These are phyloP conservation scores for Cryptococcus hybrid DNA, from an alignment of 1,284 basidiomycete species.

Conservation along the genomic window DNA sequence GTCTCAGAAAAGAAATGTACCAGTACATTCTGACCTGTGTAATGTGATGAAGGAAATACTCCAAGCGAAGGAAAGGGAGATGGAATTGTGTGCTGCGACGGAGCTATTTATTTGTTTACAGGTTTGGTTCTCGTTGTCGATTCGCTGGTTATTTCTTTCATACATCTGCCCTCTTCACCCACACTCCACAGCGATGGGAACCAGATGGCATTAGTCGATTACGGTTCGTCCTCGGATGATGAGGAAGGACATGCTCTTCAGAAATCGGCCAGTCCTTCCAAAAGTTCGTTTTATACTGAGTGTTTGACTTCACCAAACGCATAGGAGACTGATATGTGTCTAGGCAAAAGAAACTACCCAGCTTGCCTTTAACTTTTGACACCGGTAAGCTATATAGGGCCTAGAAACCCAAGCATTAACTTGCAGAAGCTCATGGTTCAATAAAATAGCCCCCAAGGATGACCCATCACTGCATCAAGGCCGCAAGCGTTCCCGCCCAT, in stretches of 20 bases:
- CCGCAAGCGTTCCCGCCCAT: slow-evolving; percentile 40
- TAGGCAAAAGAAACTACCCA: slow-evolving; percentile 12
- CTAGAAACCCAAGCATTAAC: no score
- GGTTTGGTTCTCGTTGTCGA: neutral
- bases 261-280: neutral
- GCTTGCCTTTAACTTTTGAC: slow-evolving; percentile 12
- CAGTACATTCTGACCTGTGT: slow-evolving; percentile 41
- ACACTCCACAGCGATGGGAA: neutral
- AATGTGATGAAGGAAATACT: neutral
- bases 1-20: slow-evolving; percentile 51
- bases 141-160: neutral
- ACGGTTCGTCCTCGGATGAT: slow-evolving; percentile 10
- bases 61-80: no score
- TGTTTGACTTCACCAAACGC: neutral
- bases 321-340: no score
- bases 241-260: neutral
- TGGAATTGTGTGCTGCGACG: no score
- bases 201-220: slow-evolving; percentile 16
- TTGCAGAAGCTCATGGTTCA: neutral
- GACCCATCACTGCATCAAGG: slow-evolving; percentile 45
- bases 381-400: slow-evolving; percentile 1
- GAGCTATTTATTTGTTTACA: neutral
- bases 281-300: slow-evolving; percentile 1
- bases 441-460: slow-evolving; percentile 24
- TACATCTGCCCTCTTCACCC: neutral